These are phyloP conservation scores for Eucalyptus brandiana DNA, from an alignment of 345 rosid genomes.

Conservation along the genomic window DNA sequence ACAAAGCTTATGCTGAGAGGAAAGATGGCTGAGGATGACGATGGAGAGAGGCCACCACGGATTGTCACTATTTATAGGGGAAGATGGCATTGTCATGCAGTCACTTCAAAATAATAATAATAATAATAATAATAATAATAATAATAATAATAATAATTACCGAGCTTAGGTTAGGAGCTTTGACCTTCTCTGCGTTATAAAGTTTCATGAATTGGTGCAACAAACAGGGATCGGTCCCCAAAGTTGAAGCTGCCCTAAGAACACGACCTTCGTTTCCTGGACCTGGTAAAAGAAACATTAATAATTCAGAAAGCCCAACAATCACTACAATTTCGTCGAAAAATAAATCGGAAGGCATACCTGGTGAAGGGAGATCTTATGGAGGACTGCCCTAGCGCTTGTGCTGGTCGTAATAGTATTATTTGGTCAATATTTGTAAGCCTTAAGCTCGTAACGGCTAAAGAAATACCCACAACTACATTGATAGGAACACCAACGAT, in stretches of 20 bases:
- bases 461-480: neutral
- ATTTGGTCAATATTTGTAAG: neutral
- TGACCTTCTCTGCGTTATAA: neutral
- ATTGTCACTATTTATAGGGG: neutral
- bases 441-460: neutral
- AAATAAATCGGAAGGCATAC: neutral
- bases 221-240: neutral
- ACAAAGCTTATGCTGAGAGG: neutral
- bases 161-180: neutral
- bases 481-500: neutral
- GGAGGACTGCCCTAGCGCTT: neutral
- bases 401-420: neutral
- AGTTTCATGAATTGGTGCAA: neutral
- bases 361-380: neutral
- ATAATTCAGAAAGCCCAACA: neutral
- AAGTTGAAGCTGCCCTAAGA: neutral
- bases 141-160: neutral
- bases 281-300: neutral
- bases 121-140: no score
- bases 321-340: neutral
- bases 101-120: neutral
- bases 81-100: neutral
- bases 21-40: neutral
- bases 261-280: neutral
- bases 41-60: neutral